Percentiles rank a stretch among this genome's conserved stretches.
These are phyloP conservation scores for Fusarium setosum DNA, from an alignment of 2,329 filamentous ascomycete genomes.

Conservation along the genomic window DNA sequence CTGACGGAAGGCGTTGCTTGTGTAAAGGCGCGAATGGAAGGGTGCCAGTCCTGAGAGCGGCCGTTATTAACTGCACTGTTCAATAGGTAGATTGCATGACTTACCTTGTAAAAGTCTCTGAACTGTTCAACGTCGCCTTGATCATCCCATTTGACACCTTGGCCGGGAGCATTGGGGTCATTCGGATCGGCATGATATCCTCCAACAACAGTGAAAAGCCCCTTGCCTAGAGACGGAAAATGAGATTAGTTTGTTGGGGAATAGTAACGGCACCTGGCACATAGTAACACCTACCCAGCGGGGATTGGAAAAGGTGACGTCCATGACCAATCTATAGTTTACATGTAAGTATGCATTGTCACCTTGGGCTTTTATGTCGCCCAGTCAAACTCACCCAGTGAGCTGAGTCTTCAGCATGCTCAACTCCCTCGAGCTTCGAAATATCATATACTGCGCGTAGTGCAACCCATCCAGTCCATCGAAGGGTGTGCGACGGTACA, in stretches of 20 bases:
- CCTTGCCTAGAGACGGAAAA: neutral
- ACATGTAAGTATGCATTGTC: neutral
- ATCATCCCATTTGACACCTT: neutral
- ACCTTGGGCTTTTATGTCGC: too few species aligned
- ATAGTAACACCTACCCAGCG: neutral
- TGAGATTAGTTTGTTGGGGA: neutral
- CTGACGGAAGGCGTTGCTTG: neutral
- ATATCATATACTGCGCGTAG: neutral
- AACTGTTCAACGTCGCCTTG: neutral
- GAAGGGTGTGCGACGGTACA: neutral
- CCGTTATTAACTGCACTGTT: neutral
- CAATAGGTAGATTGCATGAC: neutral
- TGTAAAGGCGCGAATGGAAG: slow-evolving; percentile 1
- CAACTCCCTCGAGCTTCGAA: neutral
- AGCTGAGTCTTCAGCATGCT: neutral
- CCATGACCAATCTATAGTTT: neutral
- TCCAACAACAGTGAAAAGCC: neutral
- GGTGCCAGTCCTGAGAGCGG: neutral
- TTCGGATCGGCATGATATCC: neutral
- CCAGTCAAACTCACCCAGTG: neutral
- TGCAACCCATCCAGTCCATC: neutral
- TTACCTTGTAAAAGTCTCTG: neutral
- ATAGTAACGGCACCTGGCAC: too few species aligned
- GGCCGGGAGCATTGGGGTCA: neutral
- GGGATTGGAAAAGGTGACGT: neutral